These are phyloP conservation scores for Sugiyamaella sp. DNA, from an alignment of 1,139 yeast genomes.

Conservation along the genomic window DNA sequence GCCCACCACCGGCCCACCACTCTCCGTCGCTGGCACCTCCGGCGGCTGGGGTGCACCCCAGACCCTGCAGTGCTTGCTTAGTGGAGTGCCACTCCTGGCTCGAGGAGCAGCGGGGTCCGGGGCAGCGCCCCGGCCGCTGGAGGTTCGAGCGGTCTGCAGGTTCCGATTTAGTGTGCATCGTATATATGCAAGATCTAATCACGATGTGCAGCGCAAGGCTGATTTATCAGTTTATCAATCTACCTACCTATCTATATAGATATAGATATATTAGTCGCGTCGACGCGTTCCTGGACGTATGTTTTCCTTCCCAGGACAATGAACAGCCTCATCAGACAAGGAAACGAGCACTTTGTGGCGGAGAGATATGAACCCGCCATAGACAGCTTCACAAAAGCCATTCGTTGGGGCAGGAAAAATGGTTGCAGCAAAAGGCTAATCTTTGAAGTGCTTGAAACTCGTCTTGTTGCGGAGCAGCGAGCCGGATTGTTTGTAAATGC, in stretches of 20 bases:
- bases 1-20: not conserved
- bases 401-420: slow-evolving; percentile 6
- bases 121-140: not conserved
- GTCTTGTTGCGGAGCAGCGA: slow-evolving; percentile 8
- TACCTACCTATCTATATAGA: too few relatives aligned
- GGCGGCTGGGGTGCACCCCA: not conserved
- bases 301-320: not conserved
- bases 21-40: not conserved
- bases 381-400: slow-evolving; percentile 13
- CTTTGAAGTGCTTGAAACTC: slow-evolving; percentile 10
- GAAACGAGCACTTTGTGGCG: slow-evolving; percentile 2
- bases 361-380: slow-evolving; percentile 2
- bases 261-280: not conserved
- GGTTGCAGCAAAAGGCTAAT: not conserved
- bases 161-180: too few relatives aligned
- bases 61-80: not conserved
- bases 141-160: too few relatives aligned
- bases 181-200: too few relatives aligned
- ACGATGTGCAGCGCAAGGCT: too few relatives aligned
- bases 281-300: not conserved
- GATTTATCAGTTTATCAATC: too few relatives aligned
- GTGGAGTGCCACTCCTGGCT: not conserved
- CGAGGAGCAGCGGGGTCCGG: not conserved
- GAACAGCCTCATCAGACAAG: slow-evolving; percentile 7
- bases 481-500: slow-evolving; percentile 10